These are phyloP conservation scores for Boletales sp. DNA, from an alignment of 768 basidiomycete genomes.

Conservation along the genomic window DNA sequence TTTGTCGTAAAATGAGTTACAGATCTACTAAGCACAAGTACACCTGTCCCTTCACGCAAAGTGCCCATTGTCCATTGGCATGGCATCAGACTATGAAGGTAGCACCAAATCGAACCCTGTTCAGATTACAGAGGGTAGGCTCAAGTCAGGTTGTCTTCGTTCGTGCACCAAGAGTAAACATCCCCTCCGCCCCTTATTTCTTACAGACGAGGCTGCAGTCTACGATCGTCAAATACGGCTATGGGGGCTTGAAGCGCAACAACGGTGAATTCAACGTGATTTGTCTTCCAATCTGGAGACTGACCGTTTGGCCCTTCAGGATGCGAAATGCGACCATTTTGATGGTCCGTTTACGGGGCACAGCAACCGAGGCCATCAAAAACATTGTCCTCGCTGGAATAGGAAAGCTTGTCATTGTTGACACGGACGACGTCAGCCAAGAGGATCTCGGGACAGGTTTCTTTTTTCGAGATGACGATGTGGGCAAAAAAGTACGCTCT, in stretches of 20 bases:
- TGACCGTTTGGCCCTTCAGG: slow-evolving; percentile 38
- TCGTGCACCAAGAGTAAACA: not conserved
- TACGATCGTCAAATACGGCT: slow-evolving; percentile 97
- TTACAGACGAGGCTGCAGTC: slow-evolving; percentile 65
- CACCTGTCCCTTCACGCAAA: not conserved
- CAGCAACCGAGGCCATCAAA: slow-evolving; percentile 93
- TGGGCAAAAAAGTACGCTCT: slow-evolving; percentile 73
- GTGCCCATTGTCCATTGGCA: not conserved
- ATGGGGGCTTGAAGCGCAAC: slow-evolving; percentile 98
- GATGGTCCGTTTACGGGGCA: slow-evolving; percentile 71
- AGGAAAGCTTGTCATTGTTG: slow-evolving; percentile 82
- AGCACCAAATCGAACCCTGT: slow-evolving; percentile 37
- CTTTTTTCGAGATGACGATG: slow-evolving; percentile 90
- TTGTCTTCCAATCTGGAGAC: not conserved
- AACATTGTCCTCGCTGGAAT: slow-evolving; percentile 97
- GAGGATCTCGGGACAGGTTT: slow-evolving; percentile 92
- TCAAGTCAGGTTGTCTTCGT: slow-evolving; percentile 4
- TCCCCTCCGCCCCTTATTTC: not conserved
- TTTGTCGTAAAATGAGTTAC: not conserved
- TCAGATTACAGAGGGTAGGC: slow-evolving; percentile 65
- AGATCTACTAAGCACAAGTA: not conserved
- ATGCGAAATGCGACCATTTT: slow-evolving; percentile 94
- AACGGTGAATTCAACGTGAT: slow-evolving; percentile 52
- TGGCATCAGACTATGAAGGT: slow-evolving; percentile 26
- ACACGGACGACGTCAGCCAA: slow-evolving; percentile 67